These are phyloP conservation scores for Tremellales sp. DNA, from an alignment of 1,284 basidiomycete genomes.

Conservation along the genomic window DNA sequence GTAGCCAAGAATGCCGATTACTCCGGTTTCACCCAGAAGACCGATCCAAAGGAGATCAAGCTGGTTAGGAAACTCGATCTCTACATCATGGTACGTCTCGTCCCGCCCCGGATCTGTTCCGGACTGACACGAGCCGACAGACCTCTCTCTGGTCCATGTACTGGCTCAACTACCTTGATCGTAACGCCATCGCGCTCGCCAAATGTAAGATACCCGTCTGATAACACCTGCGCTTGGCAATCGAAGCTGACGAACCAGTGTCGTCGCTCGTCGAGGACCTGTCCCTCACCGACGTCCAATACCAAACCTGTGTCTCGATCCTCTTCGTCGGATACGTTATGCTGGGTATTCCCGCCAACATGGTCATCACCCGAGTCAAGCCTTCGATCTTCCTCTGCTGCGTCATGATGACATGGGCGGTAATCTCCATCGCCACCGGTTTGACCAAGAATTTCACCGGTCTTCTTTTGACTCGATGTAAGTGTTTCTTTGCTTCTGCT, in stretches of 20 bases:
- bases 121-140: not conserved
- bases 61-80: constrained; percentile 10
- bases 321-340: constrained; percentile 41
- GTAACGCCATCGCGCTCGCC: constrained; percentile 15
- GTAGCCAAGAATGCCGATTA: not conserved
- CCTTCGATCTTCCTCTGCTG: constrained; percentile 14
- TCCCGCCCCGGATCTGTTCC: not conserved
- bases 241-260: not conserved
- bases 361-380: constrained; percentile 31
- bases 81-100: constrained; percentile 6
- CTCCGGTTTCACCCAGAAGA: constrained; percentile 2
- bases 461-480: constrained; percentile 16
- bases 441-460: constrained; percentile 12
- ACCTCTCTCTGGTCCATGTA: not conserved
- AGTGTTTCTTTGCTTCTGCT: no score
- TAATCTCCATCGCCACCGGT: constrained; percentile 12
- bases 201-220: not conserved
- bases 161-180: constrained; percentile 15
- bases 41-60: constrained; percentile 4
- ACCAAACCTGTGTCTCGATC: constrained; percentile 40
- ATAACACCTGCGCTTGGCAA: not conserved
- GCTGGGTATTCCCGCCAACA: constrained; percentile 30
- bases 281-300: constrained; percentile 24
- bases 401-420: constrained; percentile 16
- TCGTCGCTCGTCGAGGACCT: constrained; percentile 25